A percentile compares a stretch with the other conserved stretches of the same genome.
phyloP scores from a whole-genome alignment of 2,329 filamentous ascomycete species.

The Colletotrichum nymphaeae region DNA sequence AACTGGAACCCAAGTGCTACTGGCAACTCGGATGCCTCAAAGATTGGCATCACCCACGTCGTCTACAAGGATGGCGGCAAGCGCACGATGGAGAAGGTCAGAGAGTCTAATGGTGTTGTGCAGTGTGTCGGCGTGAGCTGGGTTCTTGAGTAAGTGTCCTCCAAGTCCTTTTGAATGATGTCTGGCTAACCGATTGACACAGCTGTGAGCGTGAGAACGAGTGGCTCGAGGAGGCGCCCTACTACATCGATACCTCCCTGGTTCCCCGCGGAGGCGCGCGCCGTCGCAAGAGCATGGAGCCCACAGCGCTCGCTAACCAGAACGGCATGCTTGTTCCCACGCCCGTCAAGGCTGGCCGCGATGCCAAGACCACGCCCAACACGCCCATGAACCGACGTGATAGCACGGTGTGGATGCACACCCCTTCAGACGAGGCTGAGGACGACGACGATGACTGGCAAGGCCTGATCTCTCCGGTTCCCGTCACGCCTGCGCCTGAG shows the following conservation, averaged over 20 bases:
- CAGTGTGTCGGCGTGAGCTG: constrained; percentile 89
- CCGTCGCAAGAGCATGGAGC: constrained; percentile 85
- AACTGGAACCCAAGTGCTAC: constrained; percentile 70
- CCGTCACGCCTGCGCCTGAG: constrained; percentile 69
- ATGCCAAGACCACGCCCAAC: constrained; percentile 52
- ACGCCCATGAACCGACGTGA: constrained; percentile 65
- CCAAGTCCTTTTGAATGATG: neutral
- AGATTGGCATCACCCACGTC: constrained; percentile 86
- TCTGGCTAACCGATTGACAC: neutral
- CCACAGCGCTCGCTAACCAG: constrained; percentile 74
- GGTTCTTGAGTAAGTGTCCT: constrained; percentile 81
- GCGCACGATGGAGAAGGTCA: constrained; percentile 83
- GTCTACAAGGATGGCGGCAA: constrained; percentile 90
- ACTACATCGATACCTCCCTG: constrained; percentile 74
- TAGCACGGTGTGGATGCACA: constrained; percentile 66
- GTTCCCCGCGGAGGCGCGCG: constrained; percentile 77
- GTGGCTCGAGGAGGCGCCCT: constrained; percentile 80
- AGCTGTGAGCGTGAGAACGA: constrained; percentile 81
- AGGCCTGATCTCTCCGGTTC: constrained; percentile 64
- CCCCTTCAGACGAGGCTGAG: constrained; percentile 58
- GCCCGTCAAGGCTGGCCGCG: constrained; percentile 45
- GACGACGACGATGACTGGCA: constrained; percentile 54
- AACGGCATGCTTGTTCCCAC: constrained; percentile 71
- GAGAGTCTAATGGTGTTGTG: constrained; percentile 77
- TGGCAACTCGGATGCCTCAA: constrained; percentile 51